Base-by-base conservation (phyloP, 2,329 filamentous ascomycete species). In the Triangularia setosa region DNA sequence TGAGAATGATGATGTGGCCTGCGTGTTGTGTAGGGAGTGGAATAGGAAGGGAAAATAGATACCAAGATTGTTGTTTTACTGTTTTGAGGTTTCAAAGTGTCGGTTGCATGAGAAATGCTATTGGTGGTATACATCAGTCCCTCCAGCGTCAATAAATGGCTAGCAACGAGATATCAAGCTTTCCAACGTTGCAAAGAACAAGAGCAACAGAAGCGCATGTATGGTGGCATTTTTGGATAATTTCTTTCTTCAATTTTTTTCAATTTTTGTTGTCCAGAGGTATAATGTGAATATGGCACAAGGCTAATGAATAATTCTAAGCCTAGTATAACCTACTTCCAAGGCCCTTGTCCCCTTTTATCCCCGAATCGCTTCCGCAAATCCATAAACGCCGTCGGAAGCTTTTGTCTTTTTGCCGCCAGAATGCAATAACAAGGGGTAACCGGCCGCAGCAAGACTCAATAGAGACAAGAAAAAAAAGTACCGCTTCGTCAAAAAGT, bases 1-100 rank as follows among this genome's bases (percentile, higher is more conserved):
- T 81, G 79, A 72, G 4, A 4, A 28, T 28, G 27, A 5, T 28
- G 27, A 33, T 9, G 30, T 4, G 27, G 27, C 27, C 8, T 4
- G 27, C 8, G 27, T 4, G 4, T 28, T 28, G 11, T 33, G 14
- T 8, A 12, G 30, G 30, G 30, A 33, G 16, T 52, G 3, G 5
- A 40, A 18, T 7, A 21, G 16, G 18, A 7, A 12, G 28, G 14
- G 35, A 12, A 48, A 8, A 11, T 4, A 57, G 30, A 58, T 52
- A 62, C 60, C 63, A 66, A 64, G 56, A 21, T 48, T 48, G 40
- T 40, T 28, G 4, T n/a, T n/a, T n/a, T n/a, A n/a, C n/a, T 28
- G 27, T 28, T 8, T 4, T 28, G 27, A 28, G 27, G 4, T 8
- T 4, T 28, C 4, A 28, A 28, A 28, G 27, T 8, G 8, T 28